Base-by-base conservation (phyloP, 139 green algal genomes). In the Cymbomonas tetramitiformis region DNA sequence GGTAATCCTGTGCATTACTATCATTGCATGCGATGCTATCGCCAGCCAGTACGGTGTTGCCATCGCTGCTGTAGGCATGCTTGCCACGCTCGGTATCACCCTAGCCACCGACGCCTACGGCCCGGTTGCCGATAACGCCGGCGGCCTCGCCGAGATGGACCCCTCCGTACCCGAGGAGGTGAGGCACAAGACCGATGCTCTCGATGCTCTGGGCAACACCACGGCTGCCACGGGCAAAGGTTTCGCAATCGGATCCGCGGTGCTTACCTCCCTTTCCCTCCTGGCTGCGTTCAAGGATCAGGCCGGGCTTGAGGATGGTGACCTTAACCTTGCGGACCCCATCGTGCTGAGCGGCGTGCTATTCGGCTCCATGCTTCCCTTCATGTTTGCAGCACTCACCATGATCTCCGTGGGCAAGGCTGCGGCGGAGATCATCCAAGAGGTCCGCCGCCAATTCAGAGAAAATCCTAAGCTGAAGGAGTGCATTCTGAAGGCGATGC, bases 141-240 rank as follows among this genome's bases (percentile, higher is more conserved):
- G 73, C 24, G 74, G 72, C 41, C 72, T 80, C 29, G 72, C 67
- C 2, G 74, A 80, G 58, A 80, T 82, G 74, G 19, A 47, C n/a
- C 83, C 78, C 71, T 88, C 93, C 83, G n/a, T n/a, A n/a, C 83
- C 85, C 46, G 83, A 93, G 71, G 86, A 47, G 21, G 72, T 79
- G 40, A 48, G 73, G 44, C 67, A 81, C 18, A 56, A 61, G 57
- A 79, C 74, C 23, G 74, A 81, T 61, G 23, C 56, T 12, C 65
- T 77, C 31, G 68, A 75, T 43, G 55, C 44, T 6, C 44, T 74
- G 9, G 68, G 61, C 36, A 79, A 79, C 61, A 79, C 71, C 33
- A 79, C 71, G 9, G 67, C 66, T 4, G 72, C 72, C 25, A 77
- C 58, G 2, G 67, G 56, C 26, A 80, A 80, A 63, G 72, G 72